Conservation (phyloP, 176 grass and related monocot genomes). For the Dactylis glomerata region DNA sequence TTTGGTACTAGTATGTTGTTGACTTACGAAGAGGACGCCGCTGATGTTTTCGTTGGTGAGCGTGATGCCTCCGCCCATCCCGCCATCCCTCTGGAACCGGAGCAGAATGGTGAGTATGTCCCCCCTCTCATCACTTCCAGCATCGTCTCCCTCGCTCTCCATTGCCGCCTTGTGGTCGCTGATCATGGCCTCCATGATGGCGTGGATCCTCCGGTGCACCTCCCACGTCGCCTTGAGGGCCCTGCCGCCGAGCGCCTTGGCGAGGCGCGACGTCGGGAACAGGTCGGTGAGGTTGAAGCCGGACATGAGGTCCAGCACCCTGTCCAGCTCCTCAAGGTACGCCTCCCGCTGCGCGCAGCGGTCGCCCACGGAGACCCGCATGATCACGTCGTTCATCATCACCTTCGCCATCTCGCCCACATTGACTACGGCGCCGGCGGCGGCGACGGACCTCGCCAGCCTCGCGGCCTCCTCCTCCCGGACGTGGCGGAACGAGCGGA, state of each 20-base stretch:
- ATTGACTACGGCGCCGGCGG: background rate
- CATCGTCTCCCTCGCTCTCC: background rate
- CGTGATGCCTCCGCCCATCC: background rate
- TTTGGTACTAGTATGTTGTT: background rate
- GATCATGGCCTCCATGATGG: constrained; percentile 14
- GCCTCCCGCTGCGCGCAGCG: background rate
- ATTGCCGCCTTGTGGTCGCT: background rate
- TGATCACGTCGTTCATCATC: constrained; percentile 26
- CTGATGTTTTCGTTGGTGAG: background rate
- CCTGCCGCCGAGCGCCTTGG: background rate
- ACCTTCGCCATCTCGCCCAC: background rate
- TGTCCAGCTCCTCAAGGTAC: background rate
- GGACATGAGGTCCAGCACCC: background rate
- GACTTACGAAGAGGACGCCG: background rate
- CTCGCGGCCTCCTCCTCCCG: constrained; percentile 32
- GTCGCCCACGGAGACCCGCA: background rate
- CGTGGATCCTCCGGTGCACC: background rate
- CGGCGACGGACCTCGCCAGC: background rate
- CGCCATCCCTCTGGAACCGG: background rate
- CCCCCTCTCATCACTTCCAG: background rate
- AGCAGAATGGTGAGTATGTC: background rate
- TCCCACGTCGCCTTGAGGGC: background rate
- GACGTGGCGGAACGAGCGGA: constrained; percentile 36
- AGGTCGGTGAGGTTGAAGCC: constrained; percentile 40
- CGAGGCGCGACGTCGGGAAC: constrained; percentile 24